Percentiles rank a stretch among this genome's conserved stretches.
phyloP scores from a whole-genome alignment of 148 eudicot species.

The Oxyria digyna region DNA sequence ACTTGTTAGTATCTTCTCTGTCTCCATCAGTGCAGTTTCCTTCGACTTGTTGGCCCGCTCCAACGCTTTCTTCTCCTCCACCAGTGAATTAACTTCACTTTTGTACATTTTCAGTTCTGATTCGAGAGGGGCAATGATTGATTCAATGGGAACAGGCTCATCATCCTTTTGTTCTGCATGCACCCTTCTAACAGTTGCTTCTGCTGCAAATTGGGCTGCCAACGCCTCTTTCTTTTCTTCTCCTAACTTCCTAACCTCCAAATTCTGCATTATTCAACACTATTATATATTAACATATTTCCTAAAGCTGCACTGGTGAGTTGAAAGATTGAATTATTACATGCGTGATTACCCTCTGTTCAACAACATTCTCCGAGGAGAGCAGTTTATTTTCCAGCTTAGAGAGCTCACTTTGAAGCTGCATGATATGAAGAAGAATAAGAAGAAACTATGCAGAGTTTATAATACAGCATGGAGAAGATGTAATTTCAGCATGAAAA shows the following conservation, averaged over 20 bases:
- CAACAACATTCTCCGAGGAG: constrained; percentile 30
- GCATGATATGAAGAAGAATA: neutral
- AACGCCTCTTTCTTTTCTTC: constrained; percentile 79
- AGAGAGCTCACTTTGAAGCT: constrained; percentile 39
- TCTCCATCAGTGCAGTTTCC: constrained; percentile 85
- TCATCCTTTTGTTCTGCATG: constrained; percentile 67
- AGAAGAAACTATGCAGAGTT: no score
- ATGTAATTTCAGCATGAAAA: neutral
- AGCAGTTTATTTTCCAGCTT: constrained; percentile 57
- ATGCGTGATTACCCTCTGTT: constrained; percentile 66
- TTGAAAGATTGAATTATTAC: neutral
- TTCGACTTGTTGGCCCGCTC: constrained; percentile 72
- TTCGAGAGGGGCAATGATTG: constrained; percentile 83
- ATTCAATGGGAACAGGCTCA: constrained; percentile 49
- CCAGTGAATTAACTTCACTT: constrained; percentile 52
- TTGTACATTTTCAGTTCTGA: constrained; percentile 69
- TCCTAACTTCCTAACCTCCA: constrained; percentile 57
- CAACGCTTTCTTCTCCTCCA: constrained; percentile 68
- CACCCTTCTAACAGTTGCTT: constrained; percentile 78
- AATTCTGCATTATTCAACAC: constrained; percentile 42
- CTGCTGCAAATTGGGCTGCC: constrained; percentile 91
- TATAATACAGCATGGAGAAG: neutral
- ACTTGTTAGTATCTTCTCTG: constrained; percentile 73
- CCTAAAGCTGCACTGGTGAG: no score
- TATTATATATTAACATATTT: neutral